phyloP scores from a whole-genome alignment of 2,329 filamentous ascomycete species.

The Aspergillus tanneri region DNA sequence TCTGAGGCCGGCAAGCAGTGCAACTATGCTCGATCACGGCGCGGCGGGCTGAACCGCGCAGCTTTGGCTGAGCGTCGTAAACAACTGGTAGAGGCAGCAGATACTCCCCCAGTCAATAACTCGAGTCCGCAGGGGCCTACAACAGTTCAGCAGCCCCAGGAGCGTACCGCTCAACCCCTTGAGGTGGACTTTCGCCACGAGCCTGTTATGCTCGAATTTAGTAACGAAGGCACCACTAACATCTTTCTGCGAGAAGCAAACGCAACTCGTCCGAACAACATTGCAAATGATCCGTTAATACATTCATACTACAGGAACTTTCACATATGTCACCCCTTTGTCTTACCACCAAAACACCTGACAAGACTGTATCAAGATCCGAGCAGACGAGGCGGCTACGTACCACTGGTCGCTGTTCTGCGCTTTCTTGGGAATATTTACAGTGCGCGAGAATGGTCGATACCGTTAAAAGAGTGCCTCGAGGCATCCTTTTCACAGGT shows the following conservation, averaged over 20 bases:
- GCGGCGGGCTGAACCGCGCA: conserved; percentile 37
- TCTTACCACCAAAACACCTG: conserved; percentile 25
- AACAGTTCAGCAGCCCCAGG: not conserved
- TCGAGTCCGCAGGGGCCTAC: not conserved
- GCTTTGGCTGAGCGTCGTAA: conserved; percentile 25
- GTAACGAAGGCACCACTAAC: not conserved
- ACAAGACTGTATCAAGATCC: conserved; percentile 15
- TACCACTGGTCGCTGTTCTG: conserved; percentile 28
- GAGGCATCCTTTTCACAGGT: conserved; percentile 15
- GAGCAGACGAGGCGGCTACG: conserved; percentile 10
- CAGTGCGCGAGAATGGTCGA: conserved; percentile 19
- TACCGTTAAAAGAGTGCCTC: conserved; percentile 14
- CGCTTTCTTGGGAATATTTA: conserved; percentile 32
- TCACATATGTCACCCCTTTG: conserved; percentile 30
- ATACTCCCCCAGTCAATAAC: not conserved
- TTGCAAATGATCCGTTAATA: conserved; percentile 19
- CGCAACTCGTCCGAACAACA: not conserved
- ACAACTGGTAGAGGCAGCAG: conserved; percentile 9
- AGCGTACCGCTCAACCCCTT: not conserved
- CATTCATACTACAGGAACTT: conserved; percentile 35
- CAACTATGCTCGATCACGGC: conserved; percentile 50
- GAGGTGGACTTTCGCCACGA: conserved; percentile 1
- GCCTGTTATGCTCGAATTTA: conserved; percentile 5
- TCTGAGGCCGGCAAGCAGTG: conserved; percentile 45
- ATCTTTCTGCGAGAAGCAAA: not conserved